phyloP scores from a whole-genome alignment of 73 alveolate genomes.

The Stentor coeruleus region DNA sequence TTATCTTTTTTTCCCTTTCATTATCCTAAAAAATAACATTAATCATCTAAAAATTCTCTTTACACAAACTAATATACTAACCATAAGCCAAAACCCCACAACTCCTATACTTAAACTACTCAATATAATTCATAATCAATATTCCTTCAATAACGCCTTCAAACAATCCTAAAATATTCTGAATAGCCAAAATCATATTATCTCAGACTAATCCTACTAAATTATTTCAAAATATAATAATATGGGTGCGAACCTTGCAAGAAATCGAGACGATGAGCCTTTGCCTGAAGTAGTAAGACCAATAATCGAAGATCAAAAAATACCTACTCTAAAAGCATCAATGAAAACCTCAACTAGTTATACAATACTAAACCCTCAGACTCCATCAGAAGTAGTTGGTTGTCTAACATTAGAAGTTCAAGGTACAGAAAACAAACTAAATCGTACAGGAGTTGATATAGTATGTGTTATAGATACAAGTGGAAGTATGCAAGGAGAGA shows the following conservation, averaged over 20 bases:
- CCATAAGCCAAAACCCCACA: no score
- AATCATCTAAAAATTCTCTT: no score
- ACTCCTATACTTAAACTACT: no score
- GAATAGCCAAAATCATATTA: no score
- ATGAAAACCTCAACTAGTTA: background rate
- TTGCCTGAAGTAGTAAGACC: background rate
- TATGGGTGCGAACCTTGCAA: background rate
- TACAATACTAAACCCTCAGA: background rate
- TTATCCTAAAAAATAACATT: no score
- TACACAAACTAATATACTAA: no score
- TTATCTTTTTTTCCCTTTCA: no score
- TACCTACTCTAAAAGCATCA: background rate
- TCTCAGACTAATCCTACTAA: no score
- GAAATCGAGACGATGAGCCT: background rate
- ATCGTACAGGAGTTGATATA: constrained; percentile 44
- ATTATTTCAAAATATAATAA: no score
- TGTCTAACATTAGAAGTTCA: background rate
- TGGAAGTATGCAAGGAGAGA: constrained; percentile 63
- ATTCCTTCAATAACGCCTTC: no score
- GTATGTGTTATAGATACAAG: constrained; percentile 66
- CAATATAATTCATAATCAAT: no score
- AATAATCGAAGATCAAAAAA: background rate
- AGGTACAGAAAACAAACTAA: background rate
- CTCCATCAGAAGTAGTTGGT: background rate
- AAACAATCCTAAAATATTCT: no score